Conservation (phyloP, 225 moss, liverwort and hornwort genomes). For the Bryum argenteum region DNA sequence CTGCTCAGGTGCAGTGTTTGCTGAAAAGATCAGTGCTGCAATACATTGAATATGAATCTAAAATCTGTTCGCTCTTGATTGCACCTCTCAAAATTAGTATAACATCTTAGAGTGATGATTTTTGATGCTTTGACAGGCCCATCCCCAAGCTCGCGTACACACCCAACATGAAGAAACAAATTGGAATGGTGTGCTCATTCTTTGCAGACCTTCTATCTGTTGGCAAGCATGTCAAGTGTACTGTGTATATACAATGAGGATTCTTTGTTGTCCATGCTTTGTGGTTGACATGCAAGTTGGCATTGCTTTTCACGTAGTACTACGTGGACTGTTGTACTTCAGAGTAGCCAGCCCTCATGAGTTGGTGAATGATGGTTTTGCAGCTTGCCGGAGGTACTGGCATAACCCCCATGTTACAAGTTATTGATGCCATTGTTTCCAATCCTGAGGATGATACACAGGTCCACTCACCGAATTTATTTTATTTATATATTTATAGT, state of each 20-base stretch:
- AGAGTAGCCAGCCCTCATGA: constrained; percentile 5
- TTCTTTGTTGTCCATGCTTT: constrained; percentile 14
- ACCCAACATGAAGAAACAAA: constrained; percentile 91
- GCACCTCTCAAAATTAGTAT: background rate
- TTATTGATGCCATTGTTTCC: constrained; percentile 83
- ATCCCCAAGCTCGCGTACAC: constrained; percentile 78
- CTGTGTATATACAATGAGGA: constrained; percentile 9
- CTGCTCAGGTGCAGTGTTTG: constrained; percentile 14
- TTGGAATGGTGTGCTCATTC: constrained; percentile 80
- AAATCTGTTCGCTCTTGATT: background rate
- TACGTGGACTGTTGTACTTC: constrained; percentile 11
- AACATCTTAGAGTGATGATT: constrained; percentile 1
- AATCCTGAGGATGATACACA: constrained; percentile 81
- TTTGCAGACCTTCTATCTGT: constrained; percentile 26
- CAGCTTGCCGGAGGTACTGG: constrained; percentile 95
- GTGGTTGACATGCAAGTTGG: constrained; percentile 15
- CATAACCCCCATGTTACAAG: constrained; percentile 87
- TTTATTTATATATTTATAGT: background rate
- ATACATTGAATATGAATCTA: background rate
- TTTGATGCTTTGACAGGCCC: constrained; percentile 62
- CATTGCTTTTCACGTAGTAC: background rate
- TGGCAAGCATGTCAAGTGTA: constrained; percentile 17
- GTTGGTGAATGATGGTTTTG: constrained; percentile 28
- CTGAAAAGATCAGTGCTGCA: constrained; percentile 7
- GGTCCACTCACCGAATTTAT: constrained; percentile 45